A percentile compares a stretch with the other conserved stretches of the same genome.
Conservation (phyloP, 2,329 filamentous ascomycete species). For the Colletotrichum sp. region DNA sequence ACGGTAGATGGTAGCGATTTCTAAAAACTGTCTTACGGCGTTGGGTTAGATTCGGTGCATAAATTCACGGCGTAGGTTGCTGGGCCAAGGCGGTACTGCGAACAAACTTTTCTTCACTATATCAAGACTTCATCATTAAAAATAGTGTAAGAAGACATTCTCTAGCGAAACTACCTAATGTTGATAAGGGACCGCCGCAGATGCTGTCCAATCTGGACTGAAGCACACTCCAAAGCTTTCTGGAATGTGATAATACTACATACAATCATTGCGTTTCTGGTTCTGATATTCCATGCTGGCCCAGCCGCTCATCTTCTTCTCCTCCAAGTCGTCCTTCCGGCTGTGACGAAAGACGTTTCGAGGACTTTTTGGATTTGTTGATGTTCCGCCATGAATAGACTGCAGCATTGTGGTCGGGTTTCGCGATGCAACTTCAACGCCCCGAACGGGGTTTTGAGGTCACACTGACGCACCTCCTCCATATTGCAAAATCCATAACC, state of each 20-base stretch:
- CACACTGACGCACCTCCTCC: constrained; percentile 21
- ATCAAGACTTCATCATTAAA: not conserved
- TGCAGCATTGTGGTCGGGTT: constrained; percentile 8
- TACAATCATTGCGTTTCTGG: constrained; percentile 18
- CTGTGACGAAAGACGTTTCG: not conserved
- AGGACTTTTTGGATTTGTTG: not conserved
- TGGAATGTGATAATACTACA: constrained; percentile 21
- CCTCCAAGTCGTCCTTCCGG: not conserved
- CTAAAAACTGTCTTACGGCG: not conserved
- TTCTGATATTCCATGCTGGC: constrained; percentile 20
- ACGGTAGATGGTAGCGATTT: not conserved
- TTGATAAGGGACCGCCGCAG: constrained; percentile 16
- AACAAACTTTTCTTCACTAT: not conserved
- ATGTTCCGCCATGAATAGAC: constrained; percentile 17
- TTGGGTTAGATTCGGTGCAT: not conserved
- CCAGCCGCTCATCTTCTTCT: not conserved
- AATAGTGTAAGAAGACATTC: not conserved
- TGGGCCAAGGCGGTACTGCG: not conserved
- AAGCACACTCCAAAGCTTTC: constrained; percentile 15
- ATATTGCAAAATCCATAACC: constrained; percentile 66
- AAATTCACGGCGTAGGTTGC: not conserved
- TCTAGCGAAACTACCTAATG: constrained; percentile 17
- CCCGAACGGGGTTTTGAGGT: not conserved
- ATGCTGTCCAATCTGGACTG: constrained; percentile 19
- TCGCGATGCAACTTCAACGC: constrained; percentile 13